phyloP scores from a whole-genome alignment of 164 flowering plant species.

The Stephania cephalantha region DNA sequence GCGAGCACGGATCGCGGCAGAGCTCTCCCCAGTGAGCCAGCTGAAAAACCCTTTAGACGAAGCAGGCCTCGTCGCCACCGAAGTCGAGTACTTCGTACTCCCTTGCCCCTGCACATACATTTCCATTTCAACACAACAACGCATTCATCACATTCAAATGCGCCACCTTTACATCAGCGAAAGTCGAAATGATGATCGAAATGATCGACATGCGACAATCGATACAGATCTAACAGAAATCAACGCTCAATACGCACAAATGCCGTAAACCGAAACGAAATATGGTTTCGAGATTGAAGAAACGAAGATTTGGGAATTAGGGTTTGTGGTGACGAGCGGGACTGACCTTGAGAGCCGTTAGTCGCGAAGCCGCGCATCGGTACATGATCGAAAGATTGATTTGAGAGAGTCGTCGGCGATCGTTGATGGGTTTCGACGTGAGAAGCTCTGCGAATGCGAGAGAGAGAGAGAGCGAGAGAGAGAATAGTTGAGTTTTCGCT shows the following conservation, averaged over 20 bases:
- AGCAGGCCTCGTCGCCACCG: slow-evolving; percentile 35
- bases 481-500: not conserved
- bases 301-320: not conserved
- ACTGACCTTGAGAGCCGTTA: slow-evolving; percentile 6
- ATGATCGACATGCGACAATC: not conserved
- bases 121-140: not conserved
- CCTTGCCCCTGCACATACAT: slow-evolving; percentile 25
- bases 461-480: not conserved
- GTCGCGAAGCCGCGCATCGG: slow-evolving; percentile 6
- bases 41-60: slow-evolving; percentile 60
- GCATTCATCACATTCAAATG: not conserved
- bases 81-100: slow-evolving; percentile 44
- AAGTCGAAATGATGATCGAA: not conserved
- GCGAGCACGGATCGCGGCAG: slow-evolving; percentile 32
- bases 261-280: not conserved
- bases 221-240: not conserved
- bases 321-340: not conserved
- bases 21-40: slow-evolving; percentile 65
- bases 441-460: not conserved
- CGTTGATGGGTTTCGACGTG: not conserved
- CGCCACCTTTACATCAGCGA: not conserved
- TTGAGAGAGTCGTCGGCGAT: slow-evolving; percentile 1
- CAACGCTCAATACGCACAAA: not conserved
- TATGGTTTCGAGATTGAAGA: not conserved
- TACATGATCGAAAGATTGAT: slow-evolving; percentile 1